Evolutionary conservation across 2,329 filamentous ascomycete species (phyloP).

Genomic region (Colletotrichum cuscutae): DNA sequence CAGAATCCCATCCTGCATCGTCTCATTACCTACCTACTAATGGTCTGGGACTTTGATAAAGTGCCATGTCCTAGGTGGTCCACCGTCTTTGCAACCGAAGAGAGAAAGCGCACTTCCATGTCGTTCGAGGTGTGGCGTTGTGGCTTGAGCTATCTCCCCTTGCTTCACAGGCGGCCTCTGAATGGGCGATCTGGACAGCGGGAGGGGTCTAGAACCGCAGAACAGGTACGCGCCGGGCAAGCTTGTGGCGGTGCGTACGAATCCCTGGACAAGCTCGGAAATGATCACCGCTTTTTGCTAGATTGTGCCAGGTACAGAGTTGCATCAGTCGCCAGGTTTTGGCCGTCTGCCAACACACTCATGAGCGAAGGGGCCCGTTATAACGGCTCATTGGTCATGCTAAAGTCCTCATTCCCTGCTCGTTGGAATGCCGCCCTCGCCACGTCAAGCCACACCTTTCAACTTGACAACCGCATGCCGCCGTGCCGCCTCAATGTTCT

Average conservation of each 20-base stretch:
- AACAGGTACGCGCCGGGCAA: background rate
- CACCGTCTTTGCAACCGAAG: slow-evolving; percentile 2
- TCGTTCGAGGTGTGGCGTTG: slow-evolving; percentile 2
- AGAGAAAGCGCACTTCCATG: slow-evolving; percentile 3
- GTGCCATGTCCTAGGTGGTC: background rate
- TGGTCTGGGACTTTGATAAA: slow-evolving; percentile 25
- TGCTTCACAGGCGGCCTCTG: background rate
- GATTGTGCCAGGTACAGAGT: slow-evolving; percentile 23
- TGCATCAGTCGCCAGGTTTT: slow-evolving; percentile 1
- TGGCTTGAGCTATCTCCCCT: slow-evolving; percentile 5
- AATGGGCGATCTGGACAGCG: background rate
- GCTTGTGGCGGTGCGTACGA: slow-evolving; percentile 32
- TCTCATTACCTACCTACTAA: slow-evolving; percentile 6
- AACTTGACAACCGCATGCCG: background rate
- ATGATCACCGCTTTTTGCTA: slow-evolving; percentile 32
- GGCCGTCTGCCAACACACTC: background rate
- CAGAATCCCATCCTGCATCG: slow-evolving; percentile 17
- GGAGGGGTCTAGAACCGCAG: slow-evolving; percentile 21
- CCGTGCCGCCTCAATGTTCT: background rate
- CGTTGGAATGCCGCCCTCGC: slow-evolving; percentile 17
- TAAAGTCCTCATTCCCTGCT: background rate
- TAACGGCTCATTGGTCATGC: slow-evolving; percentile 15
- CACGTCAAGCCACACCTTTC: slow-evolving; percentile 30
- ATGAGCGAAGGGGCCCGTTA: background rate
- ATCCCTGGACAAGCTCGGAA: slow-evolving; percentile 20